These are phyloP conservation scores for Mucor saturninus DNA, from an alignment of 371 early-diverging fungal species.

Conservation along the genomic window DNA sequence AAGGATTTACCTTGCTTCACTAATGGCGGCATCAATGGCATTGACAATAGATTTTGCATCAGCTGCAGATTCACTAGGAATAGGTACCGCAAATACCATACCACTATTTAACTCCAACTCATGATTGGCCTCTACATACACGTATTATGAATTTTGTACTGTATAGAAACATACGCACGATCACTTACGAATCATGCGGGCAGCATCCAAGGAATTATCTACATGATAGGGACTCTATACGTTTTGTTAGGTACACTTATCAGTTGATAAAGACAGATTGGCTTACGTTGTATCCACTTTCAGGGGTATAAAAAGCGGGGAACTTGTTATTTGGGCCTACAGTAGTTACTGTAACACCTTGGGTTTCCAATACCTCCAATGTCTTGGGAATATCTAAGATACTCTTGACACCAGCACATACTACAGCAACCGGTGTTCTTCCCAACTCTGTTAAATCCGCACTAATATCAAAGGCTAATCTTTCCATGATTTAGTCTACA, in stretches of 20 bases:
- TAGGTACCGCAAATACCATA: constrained; percentile 89
- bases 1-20: constrained; percentile 55
- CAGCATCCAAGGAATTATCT: constrained; percentile 65
- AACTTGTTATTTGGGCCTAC: constrained; percentile 69
- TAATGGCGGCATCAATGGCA: constrained; percentile 74
- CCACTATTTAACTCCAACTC: constrained; percentile 76
- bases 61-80: constrained; percentile 74
- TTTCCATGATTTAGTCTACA: background rate
- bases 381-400: constrained; percentile 92
- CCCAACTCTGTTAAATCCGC: constrained; percentile 95
- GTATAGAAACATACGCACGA: too few species aligned
- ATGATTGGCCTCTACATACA: constrained; percentile 61
- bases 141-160: too few species aligned
- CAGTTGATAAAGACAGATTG: too few species aligned
- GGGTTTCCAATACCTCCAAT: constrained; percentile 91
- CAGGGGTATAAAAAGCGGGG: constrained; percentile 90
- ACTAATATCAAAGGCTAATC: constrained; percentile 80
- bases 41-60: constrained; percentile 65
- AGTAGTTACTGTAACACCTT: constrained; percentile 90
- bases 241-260: background rate
- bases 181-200: constrained; percentile 63
- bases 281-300: constrained; percentile 69
- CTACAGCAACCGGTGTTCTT: constrained; percentile 88
- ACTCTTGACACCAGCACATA: constrained; percentile 94
- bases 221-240: constrained; percentile 68